phyloP scores from a whole-genome alignment of 2,329 filamentous ascomycete species.

The Macroventuria anomochaeta region DNA sequence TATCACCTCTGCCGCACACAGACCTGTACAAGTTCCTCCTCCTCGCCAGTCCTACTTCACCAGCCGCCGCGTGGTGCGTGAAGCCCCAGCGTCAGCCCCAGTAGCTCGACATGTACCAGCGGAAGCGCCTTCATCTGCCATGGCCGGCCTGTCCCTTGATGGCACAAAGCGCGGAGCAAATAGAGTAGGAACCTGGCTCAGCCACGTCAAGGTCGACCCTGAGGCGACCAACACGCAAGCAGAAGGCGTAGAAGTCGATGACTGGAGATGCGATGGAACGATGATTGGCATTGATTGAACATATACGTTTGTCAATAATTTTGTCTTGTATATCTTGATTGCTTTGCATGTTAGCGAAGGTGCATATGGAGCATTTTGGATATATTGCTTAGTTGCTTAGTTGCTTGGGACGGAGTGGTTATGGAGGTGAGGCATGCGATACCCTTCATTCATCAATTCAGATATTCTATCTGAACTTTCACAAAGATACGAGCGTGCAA shows the following conservation, averaged over 20 bases:
- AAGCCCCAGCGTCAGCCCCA: conserved; percentile 18
- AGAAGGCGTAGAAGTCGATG: conserved; percentile 43
- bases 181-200: conserved; percentile 49
- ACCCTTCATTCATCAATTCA: conserved; percentile 13
- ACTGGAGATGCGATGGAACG: conserved; percentile 45
- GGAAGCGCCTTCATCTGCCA: conserved; percentile 37
- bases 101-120: conserved; percentile 20
- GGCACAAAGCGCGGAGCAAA: conserved; percentile 45
- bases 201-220: conserved; percentile 44
- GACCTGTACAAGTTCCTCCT: conserved; percentile 32
- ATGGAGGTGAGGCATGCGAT: conserved; percentile 5
- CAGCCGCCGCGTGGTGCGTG: conserved; percentile 33
- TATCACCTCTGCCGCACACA: conserved; percentile 37
- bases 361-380: conserved; percentile 14
- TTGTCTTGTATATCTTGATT: conserved; percentile 9
- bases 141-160: conserved; percentile 49
- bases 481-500: background rate
- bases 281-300: conserved; percentile 45
- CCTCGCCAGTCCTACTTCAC: conserved; percentile 33
- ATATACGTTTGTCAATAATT: conserved; percentile 15
- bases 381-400: conserved; percentile 5
- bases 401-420: background rate
- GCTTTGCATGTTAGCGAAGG: conserved; percentile 17
- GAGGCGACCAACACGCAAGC: conserved; percentile 46
- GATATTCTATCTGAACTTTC: background rate